Conservation (phyloP, 352 stramenopile species). For the Pythium monospermum region DNA sequence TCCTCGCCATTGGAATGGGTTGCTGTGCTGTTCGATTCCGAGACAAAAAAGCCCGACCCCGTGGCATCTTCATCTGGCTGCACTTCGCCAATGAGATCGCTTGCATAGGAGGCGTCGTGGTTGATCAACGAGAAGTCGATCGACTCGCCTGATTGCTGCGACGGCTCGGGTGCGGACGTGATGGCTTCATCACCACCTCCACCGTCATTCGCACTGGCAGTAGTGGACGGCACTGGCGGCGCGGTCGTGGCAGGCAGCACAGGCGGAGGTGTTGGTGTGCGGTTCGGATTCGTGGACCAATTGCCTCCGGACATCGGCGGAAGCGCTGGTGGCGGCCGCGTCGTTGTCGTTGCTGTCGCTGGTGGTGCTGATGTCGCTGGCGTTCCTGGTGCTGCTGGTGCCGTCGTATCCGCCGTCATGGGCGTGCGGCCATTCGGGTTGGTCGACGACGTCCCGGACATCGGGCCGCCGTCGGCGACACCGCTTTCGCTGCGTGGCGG, state of each 20-base stretch:
- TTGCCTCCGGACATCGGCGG: slow-evolving; percentile 14
- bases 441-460: slow-evolving; percentile 6
- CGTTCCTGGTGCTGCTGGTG: too few relatives aligned
- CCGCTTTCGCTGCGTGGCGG: slow-evolving; percentile 6
- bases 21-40: neutral
- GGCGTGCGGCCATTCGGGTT: slow-evolving; percentile 7
- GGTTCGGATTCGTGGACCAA: slow-evolving; percentile 15
- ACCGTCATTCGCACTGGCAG: neutral
- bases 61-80: neutral
- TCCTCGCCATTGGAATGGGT: neutral
- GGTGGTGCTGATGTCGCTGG: neutral
- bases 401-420: neutral
- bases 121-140: slow-evolving; percentile 15
- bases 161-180: neutral
- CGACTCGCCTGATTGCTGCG: slow-evolving; percentile 1
- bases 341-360: neutral
- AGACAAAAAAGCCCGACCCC: neutral
- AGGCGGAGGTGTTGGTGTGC: neutral
- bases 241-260: neutral
- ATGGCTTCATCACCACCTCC: neutral
- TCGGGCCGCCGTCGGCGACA: slow-evolving; percentile 10
- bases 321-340: neutral
- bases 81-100: slow-evolving; percentile 9
- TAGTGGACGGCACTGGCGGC: neutral
- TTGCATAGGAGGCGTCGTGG: neutral